Evolutionary conservation across 2,329 filamentous ascomycete genomes (phyloP).

Genomic region (Fusarium mexicanum): DNA sequence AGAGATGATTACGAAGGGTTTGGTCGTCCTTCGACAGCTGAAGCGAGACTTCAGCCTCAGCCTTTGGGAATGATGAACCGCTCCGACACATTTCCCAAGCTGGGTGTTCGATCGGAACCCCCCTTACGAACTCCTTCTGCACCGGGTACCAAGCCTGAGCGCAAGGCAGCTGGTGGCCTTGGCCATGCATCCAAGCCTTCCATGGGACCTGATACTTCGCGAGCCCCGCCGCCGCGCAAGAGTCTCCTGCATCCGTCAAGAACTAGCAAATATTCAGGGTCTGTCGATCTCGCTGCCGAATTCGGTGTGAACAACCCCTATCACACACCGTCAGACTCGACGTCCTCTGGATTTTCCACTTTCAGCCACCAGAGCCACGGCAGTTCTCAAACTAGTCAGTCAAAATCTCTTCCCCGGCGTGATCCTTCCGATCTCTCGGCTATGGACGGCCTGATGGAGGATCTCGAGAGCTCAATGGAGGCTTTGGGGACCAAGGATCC

Average conservation of each 20-base stretch:
- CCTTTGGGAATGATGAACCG: slow-evolving; percentile 53
- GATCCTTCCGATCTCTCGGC: slow-evolving; percentile 56
- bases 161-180: slow-evolving; percentile 42
- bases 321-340: slow-evolving; percentile 70
- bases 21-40: slow-evolving; percentile 56
- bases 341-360: slow-evolving; percentile 71
- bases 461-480: slow-evolving; percentile 63
- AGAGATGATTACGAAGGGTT: slow-evolving; percentile 69
- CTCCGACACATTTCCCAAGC: slow-evolving; percentile 64
- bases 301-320: slow-evolving; percentile 72
- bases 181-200: slow-evolving; percentile 52
- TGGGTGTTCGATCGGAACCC: slow-evolving; percentile 49
- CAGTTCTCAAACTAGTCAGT: slow-evolving; percentile 66
- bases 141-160: slow-evolving; percentile 55
- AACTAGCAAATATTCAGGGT: slow-evolving; percentile 50
- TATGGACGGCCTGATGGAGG: slow-evolving; percentile 64
- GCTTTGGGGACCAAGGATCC: slow-evolving; percentile 42
- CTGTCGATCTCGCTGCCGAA: slow-evolving; percentile 67
- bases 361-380: slow-evolving; percentile 66
- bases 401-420: slow-evolving; percentile 47
- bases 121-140: slow-evolving; percentile 59
- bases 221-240: slow-evolving; percentile 63
- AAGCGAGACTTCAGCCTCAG: slow-evolving; percentile 49
- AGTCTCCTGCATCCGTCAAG: slow-evolving; percentile 57
- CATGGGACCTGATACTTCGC: slow-evolving; percentile 60